A percentile compares a stretch with the other conserved stretches of the same genome.
Conservation (phyloP, 352 stramenopile species). For the Pythium folliculosum region DNA sequence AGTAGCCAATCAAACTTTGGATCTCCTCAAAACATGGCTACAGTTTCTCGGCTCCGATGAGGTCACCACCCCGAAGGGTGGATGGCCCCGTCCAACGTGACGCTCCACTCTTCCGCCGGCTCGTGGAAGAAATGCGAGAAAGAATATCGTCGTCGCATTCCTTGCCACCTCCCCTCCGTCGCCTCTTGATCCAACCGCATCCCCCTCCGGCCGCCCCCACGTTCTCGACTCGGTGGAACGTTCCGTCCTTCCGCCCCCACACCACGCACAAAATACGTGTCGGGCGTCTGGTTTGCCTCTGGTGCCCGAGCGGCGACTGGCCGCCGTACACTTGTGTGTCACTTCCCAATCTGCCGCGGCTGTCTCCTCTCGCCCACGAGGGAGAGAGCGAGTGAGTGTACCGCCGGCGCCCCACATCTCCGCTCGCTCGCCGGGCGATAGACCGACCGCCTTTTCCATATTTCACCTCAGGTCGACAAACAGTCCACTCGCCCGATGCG, state of each 20-base stretch:
- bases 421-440: too few species aligned
- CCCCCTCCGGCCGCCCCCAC: too few species aligned
- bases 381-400: neutral
- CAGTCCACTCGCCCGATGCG: constrained; percentile 1
- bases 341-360: neutral
- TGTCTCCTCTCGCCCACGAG: neutral
- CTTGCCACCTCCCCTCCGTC: neutral
- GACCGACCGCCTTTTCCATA: too few species aligned
- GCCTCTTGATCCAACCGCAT: too few species aligned
- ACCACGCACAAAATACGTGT: neutral
- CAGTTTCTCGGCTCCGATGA: constrained; percentile 3
- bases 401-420: too few species aligned
- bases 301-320: too few species aligned
- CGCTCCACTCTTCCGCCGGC: neutral
- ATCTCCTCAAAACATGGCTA: constrained; percentile 19
- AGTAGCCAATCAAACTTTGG: constrained; percentile 11
- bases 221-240: neutral
- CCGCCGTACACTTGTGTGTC: neutral
- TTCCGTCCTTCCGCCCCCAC: neutral
- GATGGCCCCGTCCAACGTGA: constrained; percentile 9
- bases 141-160: neutral
- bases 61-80: neutral
- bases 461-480: too few species aligned
- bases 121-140: constrained; percentile 8
- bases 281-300: neutral